These are phyloP conservation scores for Thielaviopsis populi DNA, from an alignment of 2,329 filamentous ascomycete genomes.

Conservation along the genomic window DNA sequence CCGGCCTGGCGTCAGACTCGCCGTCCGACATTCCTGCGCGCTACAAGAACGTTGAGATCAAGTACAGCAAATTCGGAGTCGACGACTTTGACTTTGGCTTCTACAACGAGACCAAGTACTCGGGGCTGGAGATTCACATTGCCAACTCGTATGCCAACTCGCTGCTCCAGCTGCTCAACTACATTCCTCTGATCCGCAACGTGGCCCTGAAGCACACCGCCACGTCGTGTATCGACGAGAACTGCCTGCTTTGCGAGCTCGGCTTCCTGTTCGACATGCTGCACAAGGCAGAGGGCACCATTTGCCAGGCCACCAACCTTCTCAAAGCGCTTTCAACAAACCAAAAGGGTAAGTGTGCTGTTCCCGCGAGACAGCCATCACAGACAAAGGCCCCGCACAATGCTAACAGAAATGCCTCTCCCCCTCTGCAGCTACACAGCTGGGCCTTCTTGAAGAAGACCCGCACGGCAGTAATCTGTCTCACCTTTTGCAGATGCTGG, in stretches of 20 bases:
- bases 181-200: conserved; percentile 78
- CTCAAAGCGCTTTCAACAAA: conserved; percentile 77
- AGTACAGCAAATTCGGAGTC: conserved; percentile 98
- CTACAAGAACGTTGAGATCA: conserved; percentile 92
- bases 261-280: conserved; percentile 97
- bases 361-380: neutral
- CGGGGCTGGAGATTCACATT: conserved; percentile 90
- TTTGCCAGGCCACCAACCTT: conserved; percentile 92
- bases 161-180: conserved; percentile 78
- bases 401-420: neutral
- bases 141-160: conserved; percentile 93
- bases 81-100: conserved; percentile 98
- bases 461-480: conserved; percentile 54
- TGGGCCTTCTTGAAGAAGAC: conserved; percentile 77
- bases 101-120: conserved; percentile 86
- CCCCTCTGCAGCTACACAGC: conserved; percentile 32
- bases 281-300: conserved; percentile 83
- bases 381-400: neutral
- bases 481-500: conserved; percentile 62
- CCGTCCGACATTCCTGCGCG: conserved; percentile 73
- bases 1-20: conserved; percentile 12
- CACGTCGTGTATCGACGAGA: conserved; percentile 64
- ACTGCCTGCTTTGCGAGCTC: conserved; percentile 82
- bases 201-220: conserved; percentile 78
- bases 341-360: conserved; percentile 45